Conservation (phyloP, 768 basidiomycete genomes). For the Rhodocollybia butyracea region DNA sequence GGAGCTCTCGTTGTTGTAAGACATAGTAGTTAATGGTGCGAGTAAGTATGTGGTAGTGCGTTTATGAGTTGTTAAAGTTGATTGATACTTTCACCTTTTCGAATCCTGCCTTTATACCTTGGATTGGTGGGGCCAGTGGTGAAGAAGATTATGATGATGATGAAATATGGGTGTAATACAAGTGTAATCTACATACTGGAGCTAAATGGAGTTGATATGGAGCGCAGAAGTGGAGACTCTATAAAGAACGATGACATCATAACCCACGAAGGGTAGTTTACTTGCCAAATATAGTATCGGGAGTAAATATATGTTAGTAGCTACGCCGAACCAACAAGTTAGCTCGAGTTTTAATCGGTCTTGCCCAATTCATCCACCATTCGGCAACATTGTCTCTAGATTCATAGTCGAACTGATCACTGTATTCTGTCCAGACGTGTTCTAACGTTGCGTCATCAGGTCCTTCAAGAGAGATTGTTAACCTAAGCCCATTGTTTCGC, state of each 20-base stretch:
- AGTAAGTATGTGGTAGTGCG: too few relatives aligned
- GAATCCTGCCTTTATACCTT: too few relatives aligned
- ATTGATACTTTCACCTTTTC: too few relatives aligned
- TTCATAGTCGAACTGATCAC: conserved; percentile 44
- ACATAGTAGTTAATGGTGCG: neutral
- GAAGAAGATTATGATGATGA: too few relatives aligned
- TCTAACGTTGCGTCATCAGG: conserved; percentile 43
- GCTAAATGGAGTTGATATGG: too few relatives aligned
- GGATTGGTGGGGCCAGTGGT: too few relatives aligned
- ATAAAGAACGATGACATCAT: too few relatives aligned
- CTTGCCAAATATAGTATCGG: neutral
- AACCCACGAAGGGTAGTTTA: neutral
- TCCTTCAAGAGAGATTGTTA: conserved; percentile 20
- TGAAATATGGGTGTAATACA: too few relatives aligned
- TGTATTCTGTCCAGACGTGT: conserved; percentile 28
- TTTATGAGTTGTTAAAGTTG: too few relatives aligned
- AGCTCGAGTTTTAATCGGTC: neutral
- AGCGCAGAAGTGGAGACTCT: too few relatives aligned
- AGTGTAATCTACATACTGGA: too few relatives aligned
- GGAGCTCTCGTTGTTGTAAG: neutral
- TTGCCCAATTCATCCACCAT: conserved; percentile 35
- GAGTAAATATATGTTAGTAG: neutral
- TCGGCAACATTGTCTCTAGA: conserved; percentile 41
- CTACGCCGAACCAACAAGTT: neutral
- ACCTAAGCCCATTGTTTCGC: conserved; percentile 28